Percentiles rank a stretch among this genome's conserved stretches.
These are phyloP conservation scores for Fusarium continuum DNA, from an alignment of 2,329 filamentous ascomycete genomes.

Conservation along the genomic window DNA sequence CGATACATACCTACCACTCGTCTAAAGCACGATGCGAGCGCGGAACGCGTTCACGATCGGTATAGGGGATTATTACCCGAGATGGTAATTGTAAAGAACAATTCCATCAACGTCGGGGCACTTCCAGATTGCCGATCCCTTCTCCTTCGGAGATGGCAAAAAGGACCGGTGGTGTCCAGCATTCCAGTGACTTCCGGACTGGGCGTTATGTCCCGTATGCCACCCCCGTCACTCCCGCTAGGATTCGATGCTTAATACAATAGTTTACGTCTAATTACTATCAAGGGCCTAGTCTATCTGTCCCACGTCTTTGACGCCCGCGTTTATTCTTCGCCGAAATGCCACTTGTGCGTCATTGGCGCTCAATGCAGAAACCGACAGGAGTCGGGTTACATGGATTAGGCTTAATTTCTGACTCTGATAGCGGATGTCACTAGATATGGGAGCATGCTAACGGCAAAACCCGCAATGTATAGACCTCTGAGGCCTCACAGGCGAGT, in stretches of 20 bases:
- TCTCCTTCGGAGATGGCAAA: not conserved
- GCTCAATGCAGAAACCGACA: too few relatives aligned
- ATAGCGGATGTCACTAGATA: too few relatives aligned
- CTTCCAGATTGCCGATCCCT: not conserved
- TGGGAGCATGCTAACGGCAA: too few relatives aligned
- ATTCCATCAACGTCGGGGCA: not conserved
- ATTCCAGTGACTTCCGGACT: constrained; percentile 7
- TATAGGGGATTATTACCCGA: not conserved
- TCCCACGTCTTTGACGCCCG: not conserved
- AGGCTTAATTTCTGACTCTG: too few relatives aligned
- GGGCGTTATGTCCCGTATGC: not conserved
- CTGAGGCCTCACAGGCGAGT: too few relatives aligned
- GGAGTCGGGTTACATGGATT: too few relatives aligned
- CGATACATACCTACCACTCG: not conserved
- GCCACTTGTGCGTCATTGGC: too few relatives aligned
- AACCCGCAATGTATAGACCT: too few relatives aligned
- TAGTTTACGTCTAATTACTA: too few relatives aligned
- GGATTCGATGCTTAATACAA: not conserved
- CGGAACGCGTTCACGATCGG: too few relatives aligned
- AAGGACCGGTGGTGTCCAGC: not conserved
- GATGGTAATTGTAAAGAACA: not conserved
- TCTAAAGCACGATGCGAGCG: too few relatives aligned
- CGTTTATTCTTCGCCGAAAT: too few relatives aligned
- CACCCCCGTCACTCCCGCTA: not conserved
- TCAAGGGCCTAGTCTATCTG: not conserved